Conservation (phyloP, 306 rosid species). For the Dryas alaskensis region DNA sequence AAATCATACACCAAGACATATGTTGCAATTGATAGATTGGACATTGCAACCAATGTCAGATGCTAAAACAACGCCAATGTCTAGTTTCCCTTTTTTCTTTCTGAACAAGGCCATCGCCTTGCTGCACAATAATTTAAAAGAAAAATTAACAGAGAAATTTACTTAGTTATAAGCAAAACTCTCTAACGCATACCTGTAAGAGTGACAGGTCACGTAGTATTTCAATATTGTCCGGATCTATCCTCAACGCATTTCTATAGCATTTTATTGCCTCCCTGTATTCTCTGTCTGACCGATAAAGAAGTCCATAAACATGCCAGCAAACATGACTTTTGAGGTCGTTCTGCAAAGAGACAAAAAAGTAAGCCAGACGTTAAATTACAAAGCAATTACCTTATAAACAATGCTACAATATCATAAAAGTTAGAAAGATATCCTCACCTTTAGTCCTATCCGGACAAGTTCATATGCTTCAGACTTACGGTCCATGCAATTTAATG, state of each 20-base stretch:
- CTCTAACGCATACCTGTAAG: slow-evolving; percentile 60
- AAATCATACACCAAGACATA: neutral
- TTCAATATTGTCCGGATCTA: slow-evolving; percentile 98
- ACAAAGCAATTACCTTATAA: slow-evolving; percentile 19
- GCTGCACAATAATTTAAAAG: neutral
- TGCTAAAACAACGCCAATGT: neutral
- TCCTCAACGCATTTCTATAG: slow-evolving; percentile 86
- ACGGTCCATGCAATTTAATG: slow-evolving; percentile 97
- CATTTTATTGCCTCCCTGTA: slow-evolving; percentile 98
- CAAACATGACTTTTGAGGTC: slow-evolving; percentile 99
- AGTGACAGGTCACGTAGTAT: slow-evolving; percentile 89
- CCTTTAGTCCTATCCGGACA: slow-evolving; percentile 93
- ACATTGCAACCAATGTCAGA: neutral
- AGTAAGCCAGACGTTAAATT: slow-evolving; percentile 19
- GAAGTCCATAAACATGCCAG: slow-evolving; percentile 99
- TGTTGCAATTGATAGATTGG: neutral
- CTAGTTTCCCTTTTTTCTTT: neutral
- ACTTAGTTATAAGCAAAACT: slow-evolving; percentile 2
- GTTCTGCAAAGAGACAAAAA: slow-evolving; percentile 55
- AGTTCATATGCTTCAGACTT: slow-evolving; percentile 96
- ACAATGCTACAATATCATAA: slow-evolving; percentile 6
- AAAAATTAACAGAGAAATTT: neutral
- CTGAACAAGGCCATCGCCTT: neutral
- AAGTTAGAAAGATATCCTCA: slow-evolving; percentile 31
- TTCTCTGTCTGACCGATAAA: slow-evolving; percentile 96